phyloP scores from a whole-genome alignment of 1,139 yeast species.

The Ogataea hybrid region DNA sequence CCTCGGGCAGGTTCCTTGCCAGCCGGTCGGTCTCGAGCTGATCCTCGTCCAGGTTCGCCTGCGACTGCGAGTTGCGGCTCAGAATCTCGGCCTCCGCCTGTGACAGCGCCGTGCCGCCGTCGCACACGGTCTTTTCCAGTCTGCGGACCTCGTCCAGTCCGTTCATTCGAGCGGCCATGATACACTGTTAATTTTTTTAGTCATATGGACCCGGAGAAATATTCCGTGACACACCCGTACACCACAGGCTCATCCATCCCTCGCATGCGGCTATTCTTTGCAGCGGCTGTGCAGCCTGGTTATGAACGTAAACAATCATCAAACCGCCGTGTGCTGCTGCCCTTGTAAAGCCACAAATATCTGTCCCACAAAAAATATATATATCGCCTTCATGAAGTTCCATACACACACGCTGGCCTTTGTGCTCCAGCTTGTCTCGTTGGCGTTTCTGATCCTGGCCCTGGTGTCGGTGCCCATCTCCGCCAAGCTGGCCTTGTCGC shows the following conservation, averaged over 20 bases:
- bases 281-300: slow-evolving; percentile 10
- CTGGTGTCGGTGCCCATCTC: slow-evolving; percentile 49
- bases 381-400: slow-evolving; percentile 13
- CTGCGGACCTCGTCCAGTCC: slow-evolving; percentile 16
- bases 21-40: slow-evolving; percentile 29
- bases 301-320: slow-evolving; percentile 7
- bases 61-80: slow-evolving; percentile 22
- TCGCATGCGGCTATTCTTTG: slow-evolving; percentile 5
- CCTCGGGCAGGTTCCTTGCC: slow-evolving; percentile 31
- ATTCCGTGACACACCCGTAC: slow-evolving; percentile 1
- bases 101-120: slow-evolving; percentile 10
- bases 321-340: slow-evolving; percentile 10
- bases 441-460: slow-evolving; percentile 44
- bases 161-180: slow-evolving; percentile 17
- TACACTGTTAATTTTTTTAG: not conserved
- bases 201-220: not conserved
- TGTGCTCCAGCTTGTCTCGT: slow-evolving; percentile 34
- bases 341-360: slow-evolving; percentile 1
- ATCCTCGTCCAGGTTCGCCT: slow-evolving; percentile 19
- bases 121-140: slow-evolving; percentile 9
- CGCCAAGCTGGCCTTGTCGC: slow-evolving; percentile 38
- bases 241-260: not conserved
- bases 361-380: not conserved
- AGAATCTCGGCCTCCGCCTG: slow-evolving; percentile 21
- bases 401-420: slow-evolving; percentile 28